Conservation (phyloP, 148 eudicot species). For the Rhododendron molle region DNA sequence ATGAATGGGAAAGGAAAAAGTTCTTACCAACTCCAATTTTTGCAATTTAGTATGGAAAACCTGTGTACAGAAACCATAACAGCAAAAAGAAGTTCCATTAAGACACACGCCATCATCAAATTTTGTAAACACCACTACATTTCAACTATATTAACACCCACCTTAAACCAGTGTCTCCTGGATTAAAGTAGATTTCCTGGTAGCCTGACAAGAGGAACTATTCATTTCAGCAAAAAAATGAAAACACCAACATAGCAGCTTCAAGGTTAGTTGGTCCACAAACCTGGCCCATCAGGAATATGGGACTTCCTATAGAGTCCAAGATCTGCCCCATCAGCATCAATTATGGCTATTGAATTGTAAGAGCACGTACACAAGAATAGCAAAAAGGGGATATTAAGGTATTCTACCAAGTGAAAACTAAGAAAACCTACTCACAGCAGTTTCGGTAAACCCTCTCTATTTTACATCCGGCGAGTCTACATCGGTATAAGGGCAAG, state of each 20-base stretch:
- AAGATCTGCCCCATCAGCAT: constrained; percentile 93
- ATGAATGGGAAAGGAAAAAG: neutral
- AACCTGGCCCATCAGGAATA: constrained; percentile 99
- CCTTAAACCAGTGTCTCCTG: constrained; percentile 99
- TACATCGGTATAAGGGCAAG: no score
- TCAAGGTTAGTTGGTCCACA: neutral
- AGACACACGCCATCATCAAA: constrained; percentile 2
- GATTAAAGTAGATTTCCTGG: constrained; percentile 93
- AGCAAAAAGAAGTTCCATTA: constrained; percentile 12
- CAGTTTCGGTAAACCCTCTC: no score
- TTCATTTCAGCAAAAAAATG: neutral
- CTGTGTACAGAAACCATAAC: constrained; percentile 43
- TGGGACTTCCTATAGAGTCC: constrained; percentile 94
- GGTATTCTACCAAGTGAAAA: no score
- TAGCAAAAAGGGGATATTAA: no score
- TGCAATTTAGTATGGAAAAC: constrained; percentile 84
- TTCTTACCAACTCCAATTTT: constrained; percentile 96
- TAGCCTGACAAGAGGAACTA: constrained; percentile 48
- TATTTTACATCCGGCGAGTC: no score
- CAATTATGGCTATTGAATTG: constrained; percentile 89
- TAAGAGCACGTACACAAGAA: no score
- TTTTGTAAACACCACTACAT: neutral
- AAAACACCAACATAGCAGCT: neutral
- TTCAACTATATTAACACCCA: constrained; percentile 11
- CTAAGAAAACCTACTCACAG: no score